Evolutionary conservation across 345 rosid genomes (phyloP), one percentile per base, ranked within the genome.

Genomic region (Passiflora organensis): DNA sequence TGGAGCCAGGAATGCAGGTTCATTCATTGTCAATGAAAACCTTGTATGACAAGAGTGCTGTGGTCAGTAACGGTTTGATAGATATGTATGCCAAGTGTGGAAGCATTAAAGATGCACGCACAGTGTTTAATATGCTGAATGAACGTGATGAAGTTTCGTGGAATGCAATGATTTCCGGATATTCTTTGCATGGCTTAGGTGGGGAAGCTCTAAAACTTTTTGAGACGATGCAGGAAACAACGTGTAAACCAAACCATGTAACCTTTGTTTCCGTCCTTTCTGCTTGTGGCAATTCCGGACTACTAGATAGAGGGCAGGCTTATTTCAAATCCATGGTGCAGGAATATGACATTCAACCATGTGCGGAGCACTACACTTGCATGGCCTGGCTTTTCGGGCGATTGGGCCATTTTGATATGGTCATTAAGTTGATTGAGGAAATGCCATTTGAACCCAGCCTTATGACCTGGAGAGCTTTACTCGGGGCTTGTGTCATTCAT

Each of bases 41-140:
- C 28, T 77, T 25, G 5, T 77, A 83, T 65, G 82, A 77, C 44
- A 66, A 76, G 51, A 55, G 71, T 42, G 49, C 54, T 16, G 84
- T 80, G 44, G 97, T 85, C 8, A 72, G 69, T 37, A 93, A 89
- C 79, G 80, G 91, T 43, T 67, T 93, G 76, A 77, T 89, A 57
- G 91, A 89, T 66, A 93, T 89, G 97, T 89, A 93, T 67, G 89
- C 99, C 22, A 89, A 93, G 76, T 89, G 95, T 45, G 95, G 99
- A 49, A 75, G 70, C 44, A 80, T 89, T 62, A 64, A 69, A 52
- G 76, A 74, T 44, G 87, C 94, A 17, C 77, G 74, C 6, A 62
- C 74, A 48, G 80, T 74, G 43, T 89, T 93, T 76, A 74, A 77
- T 32, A 66, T 25, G 72, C 66, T 89, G 70, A 62, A 39, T 21